Conservation (phyloP, 2,329 filamentous ascomycete species). For the Ceratocystis diversiconidia region DNA sequence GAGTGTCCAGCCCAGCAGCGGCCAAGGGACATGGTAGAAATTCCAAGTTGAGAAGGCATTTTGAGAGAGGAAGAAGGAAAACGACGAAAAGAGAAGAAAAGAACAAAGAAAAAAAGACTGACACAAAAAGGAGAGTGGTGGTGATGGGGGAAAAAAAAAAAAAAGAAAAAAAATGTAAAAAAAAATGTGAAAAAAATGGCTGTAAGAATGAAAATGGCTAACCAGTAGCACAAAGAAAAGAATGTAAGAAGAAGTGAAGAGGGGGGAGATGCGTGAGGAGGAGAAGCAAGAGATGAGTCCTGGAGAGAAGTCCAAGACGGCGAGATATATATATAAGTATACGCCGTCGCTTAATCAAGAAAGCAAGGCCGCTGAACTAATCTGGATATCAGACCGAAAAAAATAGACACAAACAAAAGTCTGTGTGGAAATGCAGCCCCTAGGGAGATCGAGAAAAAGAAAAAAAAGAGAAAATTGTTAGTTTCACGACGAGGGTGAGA, state of each 20-base stretch:
- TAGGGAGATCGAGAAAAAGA: not conserved
- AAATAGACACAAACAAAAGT: not conserved
- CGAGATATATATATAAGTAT: slow-evolving; percentile 1
- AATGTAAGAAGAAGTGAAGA: slow-evolving; percentile 5
- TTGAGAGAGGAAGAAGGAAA: slow-evolving; percentile 14
- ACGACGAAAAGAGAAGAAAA: not conserved
- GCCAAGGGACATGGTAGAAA: slow-evolving; percentile 65
- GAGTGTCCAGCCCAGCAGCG: slow-evolving; percentile 53
- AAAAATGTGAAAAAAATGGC: no score
- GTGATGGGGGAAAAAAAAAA: no score
- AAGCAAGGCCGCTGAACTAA: no score
- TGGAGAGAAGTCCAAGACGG: not conserved
- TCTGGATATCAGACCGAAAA: not conserved
- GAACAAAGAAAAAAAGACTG: not conserved
- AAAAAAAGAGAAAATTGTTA: not conserved
- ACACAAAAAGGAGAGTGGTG: not conserved
- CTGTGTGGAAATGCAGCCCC: not conserved
- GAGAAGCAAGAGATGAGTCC: not conserved
- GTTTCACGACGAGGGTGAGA: not conserved
- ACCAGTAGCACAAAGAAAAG: slow-evolving; percentile 1
- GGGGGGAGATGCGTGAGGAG: slow-evolving; percentile 5
- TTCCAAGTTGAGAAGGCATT: slow-evolving; percentile 47
- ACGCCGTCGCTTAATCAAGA: not conserved
- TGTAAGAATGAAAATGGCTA: not conserved
- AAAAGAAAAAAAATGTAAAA: not conserved